Evolutionary conservation across 441 rosid species (phyloP).

Genomic region (Euphorbia corollata): DNA sequence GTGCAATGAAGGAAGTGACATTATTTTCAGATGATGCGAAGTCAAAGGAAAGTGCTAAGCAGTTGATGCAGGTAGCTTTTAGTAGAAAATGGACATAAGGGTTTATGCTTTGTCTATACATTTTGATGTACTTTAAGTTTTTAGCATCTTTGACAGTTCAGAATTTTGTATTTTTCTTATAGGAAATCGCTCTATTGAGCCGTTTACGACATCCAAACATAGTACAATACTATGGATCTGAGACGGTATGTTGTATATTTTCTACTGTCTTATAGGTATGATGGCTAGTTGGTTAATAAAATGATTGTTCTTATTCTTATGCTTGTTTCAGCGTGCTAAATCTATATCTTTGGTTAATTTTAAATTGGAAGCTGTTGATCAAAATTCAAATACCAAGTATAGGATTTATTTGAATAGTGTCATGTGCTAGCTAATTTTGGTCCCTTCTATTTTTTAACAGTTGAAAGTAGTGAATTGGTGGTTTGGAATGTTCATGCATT

Average conservation of each 20-base stretch:
- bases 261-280: not conserved
- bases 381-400: not conserved
- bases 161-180: slow-evolving; percentile 10
- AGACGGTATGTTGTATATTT: slow-evolving; percentile 40
- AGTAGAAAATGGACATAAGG: not conserved
- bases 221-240: slow-evolving; percentile 95
- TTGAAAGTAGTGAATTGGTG: not conserved
- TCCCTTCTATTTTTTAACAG: not conserved
- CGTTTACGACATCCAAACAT: slow-evolving; percentile 80
- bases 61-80: slow-evolving; percentile 46
- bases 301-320: not conserved
- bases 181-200: slow-evolving; percentile 73
- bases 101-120: not conserved
- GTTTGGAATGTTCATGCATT: not conserved
- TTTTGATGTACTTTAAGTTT: not conserved
- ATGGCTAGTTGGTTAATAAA: not conserved
- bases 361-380: not conserved
- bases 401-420: not conserved
- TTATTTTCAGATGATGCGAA: slow-evolving; percentile 77
- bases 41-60: slow-evolving; percentile 79
- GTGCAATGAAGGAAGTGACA: slow-evolving; percentile 95
- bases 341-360: not conserved
- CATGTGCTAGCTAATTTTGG: not conserved
- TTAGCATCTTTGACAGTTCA: slow-evolving; percentile 1
- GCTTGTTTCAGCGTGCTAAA: not conserved